Base-by-base conservation (phyloP, 352 stramenopile species). In the Peronospora farinosa region DNA sequence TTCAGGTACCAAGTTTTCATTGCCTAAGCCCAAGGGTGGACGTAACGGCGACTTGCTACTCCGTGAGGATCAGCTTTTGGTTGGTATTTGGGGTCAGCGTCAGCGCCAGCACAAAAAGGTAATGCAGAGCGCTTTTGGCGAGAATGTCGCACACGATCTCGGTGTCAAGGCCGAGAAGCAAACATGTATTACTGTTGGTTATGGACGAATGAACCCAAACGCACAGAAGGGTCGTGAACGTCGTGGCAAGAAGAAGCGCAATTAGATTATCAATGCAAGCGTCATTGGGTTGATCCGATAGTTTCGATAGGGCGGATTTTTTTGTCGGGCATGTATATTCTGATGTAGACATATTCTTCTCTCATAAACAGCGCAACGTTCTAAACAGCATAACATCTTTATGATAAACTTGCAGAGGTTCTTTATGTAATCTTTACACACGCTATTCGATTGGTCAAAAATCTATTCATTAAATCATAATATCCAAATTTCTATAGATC, bases 191-290 rank as follows among this genome's bases (percentile, higher is more conserved):
- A 86, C 83, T 33, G 87, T 97, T 31, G 95, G 93, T 33, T 97
- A 96, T 63, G 94, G 94, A 38, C 88, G 92, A 56, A 94, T 93
- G 70, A 98, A 98, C 75, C 95, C 95, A 3, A 98, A 99, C 66
- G 74, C 92, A 23, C 80, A 92, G 28, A 98, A 97, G 57, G 95
- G 96, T 27, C 87, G 96, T 39, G 96, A 99, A 64, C 85, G 95
- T 50, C 86, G 96, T 50, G 96, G 95, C 28, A 98, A 98, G 79
- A 98, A 98, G 85, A 98, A 98, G 66, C 73, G 68, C 57, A 87
- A 84, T 60, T 85, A 88, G 54, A 53, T 28, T 40, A 35, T 61
- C 21, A 16, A 15, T 11, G 1, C 3, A 3, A 11, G 8, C 28
- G 10, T 32, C 28, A 3, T 32, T 32, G 28, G 10, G 7, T 12